phyloP scores from a whole-genome alignment of 768 basidiomycete genomes.

The Hygrophorus pudorinus region DNA sequence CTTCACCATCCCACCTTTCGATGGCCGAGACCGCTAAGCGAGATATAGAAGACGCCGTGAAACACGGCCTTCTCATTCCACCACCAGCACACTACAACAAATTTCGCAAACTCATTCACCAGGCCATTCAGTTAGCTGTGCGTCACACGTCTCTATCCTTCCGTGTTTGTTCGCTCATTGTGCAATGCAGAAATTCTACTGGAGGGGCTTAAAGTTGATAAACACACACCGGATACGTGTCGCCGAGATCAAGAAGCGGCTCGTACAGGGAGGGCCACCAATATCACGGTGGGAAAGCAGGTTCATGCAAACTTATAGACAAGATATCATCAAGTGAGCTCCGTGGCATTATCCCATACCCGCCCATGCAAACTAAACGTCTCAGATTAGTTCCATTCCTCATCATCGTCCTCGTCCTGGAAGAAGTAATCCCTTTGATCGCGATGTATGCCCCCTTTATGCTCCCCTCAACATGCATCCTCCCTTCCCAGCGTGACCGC shows the following conservation, averaged over 20 bases:
- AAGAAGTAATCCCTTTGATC: constrained; percentile 76
- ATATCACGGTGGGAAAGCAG: constrained; percentile 61
- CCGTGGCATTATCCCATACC: background rate
- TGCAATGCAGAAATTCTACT: constrained; percentile 68
- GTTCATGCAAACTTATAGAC: constrained; percentile 54
- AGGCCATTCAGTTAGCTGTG: constrained; percentile 36
- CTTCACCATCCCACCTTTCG: constrained; percentile 24
- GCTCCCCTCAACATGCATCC: constrained; percentile 79
- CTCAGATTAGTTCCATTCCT: constrained; percentile 70
- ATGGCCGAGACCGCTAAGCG: constrained; percentile 37
- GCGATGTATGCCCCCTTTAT: constrained; percentile 79
- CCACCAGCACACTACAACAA: constrained; percentile 53
- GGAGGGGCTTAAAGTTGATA: constrained; percentile 63
- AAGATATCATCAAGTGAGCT: constrained; percentile 61
- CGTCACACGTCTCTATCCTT: constrained; percentile 11
- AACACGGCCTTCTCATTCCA: constrained; percentile 59
- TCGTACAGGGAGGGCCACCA: constrained; percentile 47
- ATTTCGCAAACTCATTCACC: constrained; percentile 40
- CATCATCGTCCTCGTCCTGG: constrained; percentile 60
- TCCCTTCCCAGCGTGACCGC: constrained; percentile 66
- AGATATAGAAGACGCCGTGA: constrained; percentile 55
- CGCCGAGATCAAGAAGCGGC: constrained; percentile 42
- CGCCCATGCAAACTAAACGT: constrained; percentile 8
- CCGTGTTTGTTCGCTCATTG: background rate
- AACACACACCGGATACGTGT: constrained; percentile 49